Base-by-base conservation (phyloP, 495 filamentous ascomycete species). In the Sordaria brevicollis region DNA sequence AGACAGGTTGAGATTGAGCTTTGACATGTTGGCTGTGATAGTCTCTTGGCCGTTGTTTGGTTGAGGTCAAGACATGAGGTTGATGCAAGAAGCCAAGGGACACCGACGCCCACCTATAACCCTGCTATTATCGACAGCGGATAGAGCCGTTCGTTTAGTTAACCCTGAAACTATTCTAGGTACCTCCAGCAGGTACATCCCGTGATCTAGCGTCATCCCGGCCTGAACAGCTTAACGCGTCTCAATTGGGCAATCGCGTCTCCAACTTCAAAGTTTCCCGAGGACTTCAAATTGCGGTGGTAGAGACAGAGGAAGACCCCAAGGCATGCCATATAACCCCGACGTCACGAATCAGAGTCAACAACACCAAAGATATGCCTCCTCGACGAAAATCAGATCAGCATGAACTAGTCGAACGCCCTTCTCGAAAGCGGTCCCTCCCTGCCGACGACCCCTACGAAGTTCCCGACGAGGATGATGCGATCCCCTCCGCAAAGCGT, bases 1-100 rank as follows among this genome's bases (percentile, higher is more conserved):
- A 41, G 89, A 91, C 38, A 93, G 71, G 74, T 89, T 89, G 74
- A 88, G 79, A 71, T 85, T 82, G 77, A 85, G 49, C 2, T 57
- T 57, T 31, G 49, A 57, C 49, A 57, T 57, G 49, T 29, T 57
- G 49, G 49, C 13, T 17, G 49, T 15, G 25, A 17, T 17, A 17
- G 21, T 57, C 25, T 17, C 49, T 57, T 57, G 5, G 49, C 29
- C 21, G 15, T 57, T 57, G 49, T 57, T 57, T 57, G 25, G 25
- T 31, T 5, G 49, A 31, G 1, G 2, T 57, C n/a, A n/a, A n/a
- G 49, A 31, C 0, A 31, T 4, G 39, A 19, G 39, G 17, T 41
- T 41, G 17, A 8, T 19, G 43, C 21, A 54, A 29, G 43, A 31
- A 15, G 2, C 10, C 21, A 31, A 13, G 21, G 1, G 1, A 2